Evolutionary conservation across 768 basidiomycete species (phyloP).

Genomic region (Xerocomus potaroensis): DNA sequence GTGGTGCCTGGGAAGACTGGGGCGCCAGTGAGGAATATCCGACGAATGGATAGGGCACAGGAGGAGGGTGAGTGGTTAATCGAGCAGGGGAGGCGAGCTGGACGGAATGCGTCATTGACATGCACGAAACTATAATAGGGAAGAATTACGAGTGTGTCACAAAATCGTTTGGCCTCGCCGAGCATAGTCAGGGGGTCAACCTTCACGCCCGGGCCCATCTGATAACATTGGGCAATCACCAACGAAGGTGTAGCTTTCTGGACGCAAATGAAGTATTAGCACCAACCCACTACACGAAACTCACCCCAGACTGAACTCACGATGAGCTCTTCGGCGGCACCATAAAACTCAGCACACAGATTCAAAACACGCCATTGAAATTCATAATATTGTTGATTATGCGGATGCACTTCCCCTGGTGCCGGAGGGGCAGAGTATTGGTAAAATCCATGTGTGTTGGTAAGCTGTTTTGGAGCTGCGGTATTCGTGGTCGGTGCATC

Average conservation of each 20-base stretch:
- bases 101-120: constrained; percentile 10
- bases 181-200: constrained; percentile 74
- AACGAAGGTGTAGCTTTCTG: constrained; percentile 58
- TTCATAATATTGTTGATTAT: constrained; percentile 78
- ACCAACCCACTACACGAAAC: constrained; percentile 1
- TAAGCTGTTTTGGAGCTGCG: constrained; percentile 27
- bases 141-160: constrained; percentile 63
- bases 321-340: constrained; percentile 78
- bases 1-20: constrained; percentile 29
- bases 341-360: constrained; percentile 82
- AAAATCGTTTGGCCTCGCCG: constrained; percentile 70
- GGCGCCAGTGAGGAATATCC: constrained; percentile 30
- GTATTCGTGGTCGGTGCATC: constrained; percentile 12
- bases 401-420: constrained; percentile 48
- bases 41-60: constrained; percentile 48
- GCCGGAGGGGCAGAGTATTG: constrained; percentile 40
- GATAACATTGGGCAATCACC: constrained; percentile 78
- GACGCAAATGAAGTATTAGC: constrained; percentile 8
- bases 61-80: constrained; percentile 62
- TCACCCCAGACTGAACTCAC: constrained; percentile 41
- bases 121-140: not conserved
- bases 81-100: constrained; percentile 75
- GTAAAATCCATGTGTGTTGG: constrained; percentile 41
- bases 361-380: constrained; percentile 84
- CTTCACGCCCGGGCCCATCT: constrained; percentile 62